Percentiles rank a stretch among this genome's conserved stretches.
phyloP scores from a whole-genome alignment of 345 rosid species.

The Leavenworthia alabamica region DNA sequence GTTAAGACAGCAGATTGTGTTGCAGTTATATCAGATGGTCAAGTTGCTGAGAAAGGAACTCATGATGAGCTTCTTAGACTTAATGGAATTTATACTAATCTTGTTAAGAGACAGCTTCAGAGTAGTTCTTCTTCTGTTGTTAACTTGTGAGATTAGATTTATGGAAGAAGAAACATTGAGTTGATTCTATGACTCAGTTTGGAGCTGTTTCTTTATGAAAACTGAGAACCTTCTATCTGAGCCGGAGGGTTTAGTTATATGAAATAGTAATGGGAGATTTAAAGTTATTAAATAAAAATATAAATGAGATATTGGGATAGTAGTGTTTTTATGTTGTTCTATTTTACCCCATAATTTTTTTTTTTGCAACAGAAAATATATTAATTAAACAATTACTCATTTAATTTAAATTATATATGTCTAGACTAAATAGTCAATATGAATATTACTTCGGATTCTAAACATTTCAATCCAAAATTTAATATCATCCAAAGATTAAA shows the following conservation, averaged over 20 bases:
- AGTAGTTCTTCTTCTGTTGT: constrained; percentile 32
- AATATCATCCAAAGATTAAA: no score
- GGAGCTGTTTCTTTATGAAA: not conserved
- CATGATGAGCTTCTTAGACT: constrained; percentile 49
- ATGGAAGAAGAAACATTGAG: not conserved
- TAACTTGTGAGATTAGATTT: constrained; percentile 11
- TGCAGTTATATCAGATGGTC: constrained; percentile 81
- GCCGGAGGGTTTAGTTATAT: not conserved
- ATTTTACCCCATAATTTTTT: no score
- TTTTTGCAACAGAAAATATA: no score
- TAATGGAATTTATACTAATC: constrained; percentile 42
- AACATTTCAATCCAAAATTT: no score
- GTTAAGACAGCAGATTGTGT: constrained; percentile 80
- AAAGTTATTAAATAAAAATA: not conserved
- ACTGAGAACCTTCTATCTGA: not conserved
- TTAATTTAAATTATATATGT: no score
- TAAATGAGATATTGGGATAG: not conserved
- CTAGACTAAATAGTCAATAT: no score
- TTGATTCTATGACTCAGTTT: not conserved
- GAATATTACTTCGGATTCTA: no score
- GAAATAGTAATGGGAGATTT: not conserved
- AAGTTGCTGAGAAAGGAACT: constrained; percentile 56
- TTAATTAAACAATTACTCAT: no score
- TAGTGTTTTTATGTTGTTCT: no score
- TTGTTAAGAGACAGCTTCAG: constrained; percentile 68